These are phyloP conservation scores for Myxozyma monticola DNA, from an alignment of 805 yeast genomes.

Conservation along the genomic window DNA sequence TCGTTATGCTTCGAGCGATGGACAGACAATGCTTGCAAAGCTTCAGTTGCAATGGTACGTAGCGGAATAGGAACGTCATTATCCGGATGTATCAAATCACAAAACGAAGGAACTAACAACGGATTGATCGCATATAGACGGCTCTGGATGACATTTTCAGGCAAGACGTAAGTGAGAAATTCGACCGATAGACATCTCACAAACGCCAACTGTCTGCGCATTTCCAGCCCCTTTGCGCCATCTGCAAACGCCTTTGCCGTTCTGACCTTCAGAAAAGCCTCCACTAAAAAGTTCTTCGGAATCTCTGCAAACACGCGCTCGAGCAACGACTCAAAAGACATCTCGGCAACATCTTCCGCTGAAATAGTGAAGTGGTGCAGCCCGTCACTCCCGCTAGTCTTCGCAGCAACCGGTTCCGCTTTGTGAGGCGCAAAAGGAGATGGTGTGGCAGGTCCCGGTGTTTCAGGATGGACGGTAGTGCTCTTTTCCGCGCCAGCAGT, in stretches of 20 bases:
- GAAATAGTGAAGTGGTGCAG: constrained; percentile 52
- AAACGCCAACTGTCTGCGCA: constrained; percentile 60
- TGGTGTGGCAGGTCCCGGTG: constrained; percentile 15
- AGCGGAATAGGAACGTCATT: constrained; percentile 54
- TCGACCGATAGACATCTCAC: constrained; percentile 69
- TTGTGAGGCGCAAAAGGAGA: constrained; percentile 10
- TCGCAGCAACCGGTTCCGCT: constrained; percentile 2
- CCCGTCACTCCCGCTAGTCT: constrained; percentile 39
- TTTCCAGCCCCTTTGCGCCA: constrained; percentile 52
- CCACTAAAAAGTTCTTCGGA: constrained; percentile 65
- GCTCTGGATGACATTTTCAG: constrained; percentile 60
- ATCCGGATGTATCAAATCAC: constrained; percentile 72
- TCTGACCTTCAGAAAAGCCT: constrained; percentile 60
- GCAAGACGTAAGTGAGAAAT: constrained; percentile 56
- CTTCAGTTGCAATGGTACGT: constrained; percentile 60
- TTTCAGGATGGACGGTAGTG: constrained; percentile 9
- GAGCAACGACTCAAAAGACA: constrained; percentile 36
- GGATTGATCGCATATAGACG: constrained; percentile 73
- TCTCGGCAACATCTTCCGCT: constrained; percentile 57
- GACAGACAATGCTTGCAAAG: constrained; percentile 67
- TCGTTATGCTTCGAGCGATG: constrained; percentile 74
- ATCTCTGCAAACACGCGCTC: constrained; percentile 28
- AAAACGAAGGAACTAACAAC: constrained; percentile 63
- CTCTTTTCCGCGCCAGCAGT: not conserved
- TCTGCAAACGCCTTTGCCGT: constrained; percentile 72